These are phyloP conservation scores for Ophiocordyceps polyrhachis-furcata DNA, from an alignment of 2,329 filamentous ascomycete species.

Conservation along the genomic window DNA sequence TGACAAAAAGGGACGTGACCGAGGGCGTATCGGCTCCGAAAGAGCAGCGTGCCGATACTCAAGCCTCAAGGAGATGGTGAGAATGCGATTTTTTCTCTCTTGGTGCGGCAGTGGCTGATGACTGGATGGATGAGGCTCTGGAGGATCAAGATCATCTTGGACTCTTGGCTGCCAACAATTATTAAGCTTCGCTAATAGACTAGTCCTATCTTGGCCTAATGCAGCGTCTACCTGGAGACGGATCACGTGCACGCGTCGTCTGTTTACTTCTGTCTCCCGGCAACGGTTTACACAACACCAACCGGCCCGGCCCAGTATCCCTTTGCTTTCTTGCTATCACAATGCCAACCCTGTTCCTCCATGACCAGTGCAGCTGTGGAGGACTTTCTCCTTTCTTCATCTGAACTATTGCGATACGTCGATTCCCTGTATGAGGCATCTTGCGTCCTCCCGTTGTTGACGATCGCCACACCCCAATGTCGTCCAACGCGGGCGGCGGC, in stretches of 20 bases:
- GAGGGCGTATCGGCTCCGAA: not conserved
- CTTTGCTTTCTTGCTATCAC: conserved; percentile 1
- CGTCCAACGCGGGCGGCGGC: conserved; percentile 14
- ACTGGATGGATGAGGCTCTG: not conserved
- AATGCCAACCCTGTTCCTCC: conserved; percentile 8
- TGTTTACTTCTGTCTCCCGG: conserved; percentile 14
- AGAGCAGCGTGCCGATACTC: not conserved
- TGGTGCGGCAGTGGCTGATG: not conserved
- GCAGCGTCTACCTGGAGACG: not conserved
- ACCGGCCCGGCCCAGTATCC: not conserved
- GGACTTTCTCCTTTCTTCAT: not conserved
- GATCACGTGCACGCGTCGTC: conserved; percentile 6
- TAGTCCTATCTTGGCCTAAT: conserved; percentile 1
- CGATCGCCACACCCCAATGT: conserved; percentile 12
- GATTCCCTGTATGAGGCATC: conserved; percentile 1
- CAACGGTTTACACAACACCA: conserved; percentile 6
- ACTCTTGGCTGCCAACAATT: not conserved
- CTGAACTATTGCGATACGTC: conserved; percentile 1
- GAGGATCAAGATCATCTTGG: not conserved
- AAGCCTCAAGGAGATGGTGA: not conserved
- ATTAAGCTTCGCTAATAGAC: not conserved
- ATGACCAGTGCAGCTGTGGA: conserved; percentile 3
- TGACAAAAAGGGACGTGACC: not conserved
- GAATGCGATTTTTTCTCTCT: not conserved
- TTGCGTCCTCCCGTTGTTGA: conserved; percentile 1